A percentile compares a stretch with the other conserved stretches of the same genome.
These are phyloP conservation scores for Melaleuca quinquenervia DNA, from an alignment of 345 rosid species.

Conservation along the genomic window DNA sequence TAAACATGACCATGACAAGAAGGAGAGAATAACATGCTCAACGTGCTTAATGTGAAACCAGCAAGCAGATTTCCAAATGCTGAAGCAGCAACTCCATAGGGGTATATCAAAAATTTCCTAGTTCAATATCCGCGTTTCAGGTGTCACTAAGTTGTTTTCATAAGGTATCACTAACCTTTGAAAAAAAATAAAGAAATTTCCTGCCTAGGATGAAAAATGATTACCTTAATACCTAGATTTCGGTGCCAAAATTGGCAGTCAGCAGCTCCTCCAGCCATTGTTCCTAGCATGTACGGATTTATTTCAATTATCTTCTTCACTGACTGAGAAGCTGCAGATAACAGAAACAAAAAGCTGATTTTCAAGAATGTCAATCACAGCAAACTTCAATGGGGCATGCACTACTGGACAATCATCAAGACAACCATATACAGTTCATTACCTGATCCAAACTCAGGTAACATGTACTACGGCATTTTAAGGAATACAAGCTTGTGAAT, in stretches of 20 bases:
- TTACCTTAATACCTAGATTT: conserved; percentile 86
- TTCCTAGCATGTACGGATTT: conserved; percentile 90
- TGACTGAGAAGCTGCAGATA: conserved; percentile 63
- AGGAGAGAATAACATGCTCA: neutral
- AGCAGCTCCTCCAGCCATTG: conserved; percentile 99
- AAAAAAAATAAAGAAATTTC: neutral
- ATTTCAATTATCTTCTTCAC: conserved; percentile 95
- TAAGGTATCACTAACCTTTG: neutral
- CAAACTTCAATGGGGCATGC: neutral
- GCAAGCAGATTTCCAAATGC: neutral
- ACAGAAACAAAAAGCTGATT: neutral
- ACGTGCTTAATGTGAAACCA: neutral
- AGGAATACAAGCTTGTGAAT: neutral
- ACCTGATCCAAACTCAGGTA: neutral
- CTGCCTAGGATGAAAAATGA: neutral
- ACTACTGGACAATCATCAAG: neutral
- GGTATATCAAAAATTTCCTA: neutral
- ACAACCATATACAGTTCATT: neutral
- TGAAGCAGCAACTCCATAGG: neutral
- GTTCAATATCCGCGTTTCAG: neutral
- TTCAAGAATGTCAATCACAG: neutral
- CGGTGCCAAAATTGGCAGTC: conserved; percentile 98
- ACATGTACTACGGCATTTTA: neutral
- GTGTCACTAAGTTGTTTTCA: neutral
- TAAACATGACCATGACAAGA: neutral